These are phyloP conservation scores for Sporothrix protearum DNA, from an alignment of 2,329 filamentous ascomycete genomes.

Conservation along the genomic window DNA sequence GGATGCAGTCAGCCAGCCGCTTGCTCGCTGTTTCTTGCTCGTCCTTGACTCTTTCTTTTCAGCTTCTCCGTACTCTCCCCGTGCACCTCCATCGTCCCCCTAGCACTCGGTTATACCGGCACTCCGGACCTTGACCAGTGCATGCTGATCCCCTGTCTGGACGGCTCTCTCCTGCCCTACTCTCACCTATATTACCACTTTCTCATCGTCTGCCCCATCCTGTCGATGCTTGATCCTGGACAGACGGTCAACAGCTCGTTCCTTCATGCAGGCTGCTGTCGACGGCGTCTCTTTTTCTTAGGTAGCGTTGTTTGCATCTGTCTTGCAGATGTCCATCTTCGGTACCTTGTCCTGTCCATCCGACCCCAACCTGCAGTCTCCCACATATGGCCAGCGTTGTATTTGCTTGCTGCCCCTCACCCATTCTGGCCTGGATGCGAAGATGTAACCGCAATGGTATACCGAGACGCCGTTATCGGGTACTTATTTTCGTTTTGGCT, in stretches of 20 bases:
- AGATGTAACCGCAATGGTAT: constrained; percentile 15
- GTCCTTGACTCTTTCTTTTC: not conserved
- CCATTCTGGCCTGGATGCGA: not conserved
- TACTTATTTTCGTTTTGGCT: not conserved
- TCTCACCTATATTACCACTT: not conserved
- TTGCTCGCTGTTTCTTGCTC: not conserved
- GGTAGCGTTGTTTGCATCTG: not conserved
- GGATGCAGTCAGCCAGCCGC: not conserved
- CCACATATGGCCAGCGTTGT: constrained; percentile 5
- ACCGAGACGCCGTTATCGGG: not conserved
- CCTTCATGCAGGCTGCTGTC: not conserved
- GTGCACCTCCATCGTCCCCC: not conserved
- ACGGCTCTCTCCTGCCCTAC: not conserved
- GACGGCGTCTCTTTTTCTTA: not conserved
- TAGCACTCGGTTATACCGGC: constrained; percentile 13
- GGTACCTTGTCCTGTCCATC: not conserved
- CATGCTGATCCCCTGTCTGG: not conserved
- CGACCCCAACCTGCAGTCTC: not conserved
- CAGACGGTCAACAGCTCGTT: not conserved
- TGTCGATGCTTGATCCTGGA: constrained; percentile 13
- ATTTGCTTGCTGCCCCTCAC: constrained; percentile 5
- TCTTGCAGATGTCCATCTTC: not conserved
- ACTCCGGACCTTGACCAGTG: not conserved
- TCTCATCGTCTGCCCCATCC: not conserved
- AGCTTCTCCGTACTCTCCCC: not conserved